phyloP scores from a whole-genome alignment of 2,329 filamentous ascomycete genomes.

The Arachnopeziza araneosa region DNA sequence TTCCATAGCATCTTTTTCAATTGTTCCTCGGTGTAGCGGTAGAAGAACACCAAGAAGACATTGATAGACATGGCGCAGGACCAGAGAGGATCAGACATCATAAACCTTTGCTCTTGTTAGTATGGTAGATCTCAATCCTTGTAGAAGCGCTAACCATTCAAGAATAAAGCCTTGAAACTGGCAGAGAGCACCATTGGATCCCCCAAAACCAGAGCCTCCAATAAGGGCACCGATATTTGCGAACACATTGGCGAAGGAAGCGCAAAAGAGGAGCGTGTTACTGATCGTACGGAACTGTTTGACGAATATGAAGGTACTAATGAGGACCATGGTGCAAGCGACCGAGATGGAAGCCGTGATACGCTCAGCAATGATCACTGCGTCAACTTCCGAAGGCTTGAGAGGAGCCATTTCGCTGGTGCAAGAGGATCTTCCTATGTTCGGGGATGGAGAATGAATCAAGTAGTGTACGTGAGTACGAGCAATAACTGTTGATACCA shows the following conservation, averaged over 20 bases:
- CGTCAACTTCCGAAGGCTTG: conserved; percentile 37
- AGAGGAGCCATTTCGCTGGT: not conserved
- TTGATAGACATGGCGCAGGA: conserved; percentile 56
- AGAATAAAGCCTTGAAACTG: conserved; percentile 77
- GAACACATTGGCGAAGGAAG: conserved; percentile 55
- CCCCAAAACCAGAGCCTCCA: conserved; percentile 38
- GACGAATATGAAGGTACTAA: conserved; percentile 34
- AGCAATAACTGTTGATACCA: no score
- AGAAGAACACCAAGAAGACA: conserved; percentile 56
- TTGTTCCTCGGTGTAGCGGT: conserved; percentile 44
- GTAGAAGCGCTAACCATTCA: conserved; percentile 50
- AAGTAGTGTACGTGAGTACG: not conserved
- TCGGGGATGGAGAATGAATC: not conserved
- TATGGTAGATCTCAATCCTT: not conserved
- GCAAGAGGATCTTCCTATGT: not conserved
- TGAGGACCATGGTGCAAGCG: conserved; percentile 61
- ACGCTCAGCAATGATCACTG: conserved; percentile 60
- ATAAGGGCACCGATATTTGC: conserved; percentile 53
- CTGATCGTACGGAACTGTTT: conserved; percentile 73
- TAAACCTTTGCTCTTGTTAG: conserved; percentile 56
- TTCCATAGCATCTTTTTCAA: conserved; percentile 49
- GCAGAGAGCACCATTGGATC: conserved; percentile 36
- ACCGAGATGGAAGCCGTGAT: conserved; percentile 66
- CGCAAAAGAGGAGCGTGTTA: conserved; percentile 60
- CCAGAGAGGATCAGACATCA: conserved; percentile 47